These are phyloP conservation scores for Neonothopanus nambi DNA, from an alignment of 1,284 basidiomycete genomes.

Conservation along the genomic window DNA sequence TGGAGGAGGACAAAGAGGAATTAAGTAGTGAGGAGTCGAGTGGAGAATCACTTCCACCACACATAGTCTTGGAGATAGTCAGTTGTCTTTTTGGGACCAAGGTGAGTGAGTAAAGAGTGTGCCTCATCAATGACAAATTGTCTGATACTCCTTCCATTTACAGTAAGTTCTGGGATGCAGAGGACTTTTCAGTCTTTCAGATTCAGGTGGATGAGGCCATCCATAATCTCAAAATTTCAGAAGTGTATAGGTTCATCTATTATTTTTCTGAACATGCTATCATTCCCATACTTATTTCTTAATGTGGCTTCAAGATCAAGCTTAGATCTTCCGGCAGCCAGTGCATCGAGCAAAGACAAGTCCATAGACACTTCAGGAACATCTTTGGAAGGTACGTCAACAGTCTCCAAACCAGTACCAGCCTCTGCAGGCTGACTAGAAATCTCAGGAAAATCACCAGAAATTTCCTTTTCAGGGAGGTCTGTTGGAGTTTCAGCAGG, in stretches of 20 bases:
- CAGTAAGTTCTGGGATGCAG: constrained; percentile 18
- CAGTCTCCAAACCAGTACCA: too few species aligned
- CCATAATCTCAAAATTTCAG: constrained; percentile 19
- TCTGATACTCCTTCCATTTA: constrained; percentile 18
- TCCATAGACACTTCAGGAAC: neutral
- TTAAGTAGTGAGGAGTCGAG: too few species aligned
- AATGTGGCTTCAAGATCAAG: too few species aligned
- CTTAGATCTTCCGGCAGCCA: too few species aligned
- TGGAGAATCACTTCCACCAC: too few species aligned
- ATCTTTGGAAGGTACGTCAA: too few species aligned
- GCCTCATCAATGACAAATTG: constrained; percentile 30
- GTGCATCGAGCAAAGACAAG: neutral
- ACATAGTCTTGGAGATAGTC: constrained; percentile 26
- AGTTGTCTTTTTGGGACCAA: constrained; percentile 28
- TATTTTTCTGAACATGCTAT: constrained; percentile 16
- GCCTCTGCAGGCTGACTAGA: too few species aligned
- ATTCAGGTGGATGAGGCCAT: constrained; percentile 20
- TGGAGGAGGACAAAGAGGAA: too few species aligned
- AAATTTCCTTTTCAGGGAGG: too few species aligned
- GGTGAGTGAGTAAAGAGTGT: constrained; percentile 30
- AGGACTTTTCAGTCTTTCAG: constrained; percentile 12
- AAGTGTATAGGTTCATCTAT: constrained; percentile 15
- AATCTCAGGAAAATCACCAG: too few species aligned
- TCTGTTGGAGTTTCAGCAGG: neutral
- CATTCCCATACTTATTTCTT: too few species aligned